phyloP scores from a whole-genome alignment of 352 stramenopile species.

The Phytophthora melonis region DNA sequence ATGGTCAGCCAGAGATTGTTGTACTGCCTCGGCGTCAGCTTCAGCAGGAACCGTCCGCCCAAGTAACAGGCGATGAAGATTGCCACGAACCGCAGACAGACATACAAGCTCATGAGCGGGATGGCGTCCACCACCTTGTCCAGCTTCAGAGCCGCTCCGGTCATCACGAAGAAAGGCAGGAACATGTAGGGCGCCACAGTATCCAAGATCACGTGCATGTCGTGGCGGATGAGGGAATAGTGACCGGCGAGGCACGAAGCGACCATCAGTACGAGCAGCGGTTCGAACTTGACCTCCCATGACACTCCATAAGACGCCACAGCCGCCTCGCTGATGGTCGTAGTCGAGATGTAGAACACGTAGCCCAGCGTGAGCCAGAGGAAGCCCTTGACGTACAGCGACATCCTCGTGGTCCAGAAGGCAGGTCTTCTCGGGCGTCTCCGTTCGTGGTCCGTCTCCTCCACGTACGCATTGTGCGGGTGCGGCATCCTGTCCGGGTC shows the following conservation, averaged over 20 bases:
- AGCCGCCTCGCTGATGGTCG: constrained; percentile 52
- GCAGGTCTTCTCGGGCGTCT: constrained; percentile 14
- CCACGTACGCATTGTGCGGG: constrained; percentile 68
- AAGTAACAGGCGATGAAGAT: constrained; percentile 76
- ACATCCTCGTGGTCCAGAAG: constrained; percentile 41
- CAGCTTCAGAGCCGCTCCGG: constrained; percentile 70
- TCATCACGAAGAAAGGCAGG: constrained; percentile 85
- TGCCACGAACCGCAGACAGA: constrained; percentile 59
- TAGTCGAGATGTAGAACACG: constrained; percentile 68
- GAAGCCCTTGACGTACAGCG: constrained; percentile 71
- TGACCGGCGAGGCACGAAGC: constrained; percentile 73
- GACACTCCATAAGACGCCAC: constrained; percentile 54
- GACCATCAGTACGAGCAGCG: constrained; percentile 74
- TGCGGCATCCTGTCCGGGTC: constrained; percentile 55
- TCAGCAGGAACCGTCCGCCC: constrained; percentile 67
- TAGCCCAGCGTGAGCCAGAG: constrained; percentile 71
- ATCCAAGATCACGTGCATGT: constrained; percentile 84
- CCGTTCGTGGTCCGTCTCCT: constrained; percentile 30
- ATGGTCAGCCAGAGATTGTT: constrained; percentile 83
- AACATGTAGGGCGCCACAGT: constrained; percentile 38
- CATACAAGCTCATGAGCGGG: constrained; percentile 74
- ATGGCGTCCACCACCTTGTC: constrained; percentile 68
- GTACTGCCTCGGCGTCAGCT: constrained; percentile 67
- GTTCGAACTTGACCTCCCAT: constrained; percentile 81
- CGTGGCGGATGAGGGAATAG: constrained; percentile 66